Evolutionary conservation across 148 eudicot genomes (phyloP).

Genomic region (Pharnaceum exiguum): DNA sequence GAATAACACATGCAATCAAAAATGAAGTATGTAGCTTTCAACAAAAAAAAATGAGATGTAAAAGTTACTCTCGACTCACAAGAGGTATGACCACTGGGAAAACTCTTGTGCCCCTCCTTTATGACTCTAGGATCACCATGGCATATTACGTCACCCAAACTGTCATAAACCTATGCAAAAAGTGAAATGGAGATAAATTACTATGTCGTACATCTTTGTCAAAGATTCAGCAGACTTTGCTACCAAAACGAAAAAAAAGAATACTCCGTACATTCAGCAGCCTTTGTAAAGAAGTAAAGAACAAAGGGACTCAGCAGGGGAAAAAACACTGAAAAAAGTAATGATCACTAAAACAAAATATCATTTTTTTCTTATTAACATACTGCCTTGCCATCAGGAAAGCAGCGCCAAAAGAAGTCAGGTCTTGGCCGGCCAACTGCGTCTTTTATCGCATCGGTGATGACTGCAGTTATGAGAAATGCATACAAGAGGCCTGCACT

Average conservation of each 20-base stretch:
- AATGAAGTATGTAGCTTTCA: not conserved
- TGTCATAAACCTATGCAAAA: constrained; percentile 28
- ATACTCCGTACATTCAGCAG: too few species aligned
- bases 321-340: not conserved
- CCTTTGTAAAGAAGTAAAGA: too few species aligned
- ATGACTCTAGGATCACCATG: constrained; percentile 42
- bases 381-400: constrained; percentile 77
- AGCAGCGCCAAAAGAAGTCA: constrained; percentile 94
- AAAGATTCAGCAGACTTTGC: too few species aligned
- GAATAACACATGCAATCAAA: too few species aligned
- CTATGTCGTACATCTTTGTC: too few species aligned
- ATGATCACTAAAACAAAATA: not conserved
- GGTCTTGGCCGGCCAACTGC: constrained; percentile 94
- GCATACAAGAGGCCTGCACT: constrained; percentile 60
- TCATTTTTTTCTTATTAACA: not conserved
- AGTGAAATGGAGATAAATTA: too few species aligned
- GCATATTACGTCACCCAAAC: constrained; percentile 45
- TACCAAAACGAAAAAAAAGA: too few species aligned
- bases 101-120: constrained; percentile 92
- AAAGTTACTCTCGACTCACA: constrained; percentile 34
- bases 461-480: constrained; percentile 61
- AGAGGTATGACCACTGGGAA: constrained; percentile 92
- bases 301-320: too few species aligned
- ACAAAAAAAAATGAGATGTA: not conserved
- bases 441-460: constrained; percentile 85